Base-by-base conservation (phyloP, 2,329 filamentous ascomycete genomes). In the Xylariaceae sp. region DNA sequence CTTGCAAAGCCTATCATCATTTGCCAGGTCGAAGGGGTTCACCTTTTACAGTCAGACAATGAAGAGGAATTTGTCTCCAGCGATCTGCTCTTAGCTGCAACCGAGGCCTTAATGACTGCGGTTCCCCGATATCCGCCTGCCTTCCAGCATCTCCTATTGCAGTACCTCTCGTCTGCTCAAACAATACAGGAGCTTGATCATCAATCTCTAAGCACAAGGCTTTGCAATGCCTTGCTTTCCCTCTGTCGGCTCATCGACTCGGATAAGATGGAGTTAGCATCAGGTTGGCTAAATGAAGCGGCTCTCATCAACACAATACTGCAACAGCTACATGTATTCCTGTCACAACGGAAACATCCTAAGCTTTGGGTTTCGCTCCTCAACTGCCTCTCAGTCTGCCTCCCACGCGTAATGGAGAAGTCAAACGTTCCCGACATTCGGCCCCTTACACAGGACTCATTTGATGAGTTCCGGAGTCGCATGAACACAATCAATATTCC, bases 171-270 rank as follows among this genome's bases (percentile, higher is more conserved):
- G 10, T 61, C 61, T 31, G 43, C 70, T 16, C 55, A 64, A 40
- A 38, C 52, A 16, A 56, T 63, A 13, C 63, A 67, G 17, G 47
- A 53, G 44, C 51, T 54, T 7, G 55, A 60, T 12, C 41, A 48
- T 2, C 42, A 47, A 12, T 17, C 52, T 13, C 50, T 66, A 22
- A 54, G 55, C 31, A 38, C 52, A 6, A 57, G 61, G 12, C 60
- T 73, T 9, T 60, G 62, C n/a, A 64, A 69, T 28, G 65, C 79
- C 2, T 68, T 77, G 4, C 69, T 71, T 10, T 69, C 76, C 2
- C 58, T 83, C 2, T 75, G 75, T 3, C 77, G 74, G 48, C 69
- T 82, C 44, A 76, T 76, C 28, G 80, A 76, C 60, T 79, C 76
- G 1, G 66, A 72, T 39, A 53, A 73, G 0, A 69, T 71, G 1